These are phyloP conservation scores for Aspergillus spinulosporus DNA, from an alignment of 2,329 filamentous ascomycete genomes.

Conservation along the genomic window DNA sequence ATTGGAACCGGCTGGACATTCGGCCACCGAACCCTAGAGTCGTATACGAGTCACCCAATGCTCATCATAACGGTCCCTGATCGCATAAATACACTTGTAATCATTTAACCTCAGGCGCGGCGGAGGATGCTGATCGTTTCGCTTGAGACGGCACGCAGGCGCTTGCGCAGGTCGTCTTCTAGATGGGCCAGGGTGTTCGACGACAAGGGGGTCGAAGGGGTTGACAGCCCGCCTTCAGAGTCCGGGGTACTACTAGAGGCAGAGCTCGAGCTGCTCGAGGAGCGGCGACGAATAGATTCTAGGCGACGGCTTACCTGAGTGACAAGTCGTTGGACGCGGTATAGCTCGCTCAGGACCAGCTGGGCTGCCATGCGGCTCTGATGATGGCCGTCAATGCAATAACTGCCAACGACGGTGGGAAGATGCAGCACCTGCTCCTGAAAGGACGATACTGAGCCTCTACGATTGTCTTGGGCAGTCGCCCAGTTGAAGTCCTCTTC, in stretches of 20 bases:
- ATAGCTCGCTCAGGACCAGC: constrained; percentile 9
- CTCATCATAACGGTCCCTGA: too few relatives aligned
- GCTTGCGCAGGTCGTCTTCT: constrained; percentile 10
- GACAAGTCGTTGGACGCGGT: constrained; percentile 4
- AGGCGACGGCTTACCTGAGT: neutral
- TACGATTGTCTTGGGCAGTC: neutral
- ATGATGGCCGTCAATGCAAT: neutral
- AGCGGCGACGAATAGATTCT: neutral
- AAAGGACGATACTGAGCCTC: neutral
- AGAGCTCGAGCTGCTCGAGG: neutral
- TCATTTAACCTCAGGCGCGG: neutral
- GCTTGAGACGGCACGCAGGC: constrained; percentile 6
- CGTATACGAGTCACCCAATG: too few relatives aligned
- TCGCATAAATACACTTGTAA: too few relatives aligned
- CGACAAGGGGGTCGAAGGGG: too few relatives aligned
- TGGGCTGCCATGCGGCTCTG: constrained; percentile 9
- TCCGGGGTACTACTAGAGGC: neutral
- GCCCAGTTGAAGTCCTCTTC: too few relatives aligned
- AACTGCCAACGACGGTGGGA: neutral
- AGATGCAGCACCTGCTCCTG: too few relatives aligned
- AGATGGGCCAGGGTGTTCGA: neutral
- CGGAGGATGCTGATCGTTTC: constrained; percentile 10
- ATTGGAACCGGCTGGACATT: too few relatives aligned
- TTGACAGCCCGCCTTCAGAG: neutral
- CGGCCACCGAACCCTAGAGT: too few relatives aligned